These are phyloP conservation scores for Phylloboletellus chloephorus DNA, from an alignment of 1,284 basidiomycete species.

Conservation along the genomic window DNA sequence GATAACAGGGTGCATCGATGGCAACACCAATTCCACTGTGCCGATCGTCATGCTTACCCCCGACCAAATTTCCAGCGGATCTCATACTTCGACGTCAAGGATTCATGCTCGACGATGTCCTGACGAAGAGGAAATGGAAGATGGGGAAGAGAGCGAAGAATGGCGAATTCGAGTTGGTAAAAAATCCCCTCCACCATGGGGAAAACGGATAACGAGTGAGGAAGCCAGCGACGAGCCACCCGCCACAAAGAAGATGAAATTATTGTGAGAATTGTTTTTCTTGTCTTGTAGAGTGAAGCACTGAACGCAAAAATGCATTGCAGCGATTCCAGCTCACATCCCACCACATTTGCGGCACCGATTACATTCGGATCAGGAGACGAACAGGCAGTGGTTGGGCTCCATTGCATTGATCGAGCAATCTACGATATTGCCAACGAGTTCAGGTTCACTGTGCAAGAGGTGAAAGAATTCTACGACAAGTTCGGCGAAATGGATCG, in stretches of 20 bases:
- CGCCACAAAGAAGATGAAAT: conserved; percentile 25
- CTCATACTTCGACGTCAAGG: conserved; percentile 15
- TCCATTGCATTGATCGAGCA: conserved; percentile 60
- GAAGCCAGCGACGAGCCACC: conserved; percentile 23
- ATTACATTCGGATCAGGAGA: conserved; percentile 6
- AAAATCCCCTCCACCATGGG: conserved; percentile 62
- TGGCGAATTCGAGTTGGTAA: conserved; percentile 63
- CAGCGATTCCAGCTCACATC: conserved; percentile 7
- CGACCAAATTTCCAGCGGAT: conserved; percentile 16
- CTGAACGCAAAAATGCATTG: neutral
- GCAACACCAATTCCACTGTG: conserved; percentile 8
- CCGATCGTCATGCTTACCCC: conserved; percentile 27
- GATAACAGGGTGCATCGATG: conserved; percentile 22
- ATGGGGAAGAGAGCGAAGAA: conserved; percentile 51
- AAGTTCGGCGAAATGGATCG: conserved; percentile 60
- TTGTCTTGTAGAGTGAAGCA: neutral
- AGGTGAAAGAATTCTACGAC: conserved; percentile 71
- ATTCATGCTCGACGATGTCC: conserved; percentile 31
- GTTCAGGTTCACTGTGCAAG: conserved; percentile 61
- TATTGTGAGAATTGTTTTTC: conserved; percentile 23
- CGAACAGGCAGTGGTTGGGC: conserved; percentile 4
- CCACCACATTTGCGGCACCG: conserved; percentile 8
- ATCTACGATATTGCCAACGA: conserved; percentile 59
- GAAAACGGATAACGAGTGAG: conserved; percentile 46
- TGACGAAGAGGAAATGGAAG: conserved; percentile 54